Evolutionary conservation across 2,329 filamentous ascomycete species (phyloP), one percentile per base, ranked within the genome.

Genomic region (Clarireedia sp.): DNA sequence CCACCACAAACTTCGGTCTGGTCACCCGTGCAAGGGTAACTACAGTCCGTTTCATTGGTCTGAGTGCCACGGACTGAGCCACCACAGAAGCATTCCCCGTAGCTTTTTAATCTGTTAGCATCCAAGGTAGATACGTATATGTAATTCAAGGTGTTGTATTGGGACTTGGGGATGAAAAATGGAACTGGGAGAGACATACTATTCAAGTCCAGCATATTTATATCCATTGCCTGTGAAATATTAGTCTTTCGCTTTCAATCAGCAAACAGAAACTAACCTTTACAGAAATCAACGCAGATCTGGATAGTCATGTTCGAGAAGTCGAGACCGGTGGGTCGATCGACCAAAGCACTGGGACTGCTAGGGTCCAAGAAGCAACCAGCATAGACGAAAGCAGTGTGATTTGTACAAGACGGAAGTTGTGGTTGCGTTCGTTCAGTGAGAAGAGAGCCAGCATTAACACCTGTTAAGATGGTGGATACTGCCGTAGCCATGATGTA

Each of bases 281-380:
- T 72, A 56, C 70, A 72, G 46, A 68, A 69, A 51, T 68, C 65
- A 51, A 66, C 65, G 60, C 70, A 72, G 17, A 56, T 63, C 60
- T 70, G 65, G 4, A 71, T 63, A 0, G 70, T 72, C 60, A 70
- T 69, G 36, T 67, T 69, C 52, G 62, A 55, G 26, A 59, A 63
- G 17, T 66, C 58, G 5, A 69, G 56, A 26, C 62, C 61, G 23
- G 63, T 61, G 23, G 63, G 60, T 46, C 49, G 54, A 49, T 66
- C 70, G 10, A 66, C 61, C 5, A 71, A 62, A 46, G 68, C 59
- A 9, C 63, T 57, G 33, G 68, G 59, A 47, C 51, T 57, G 36
- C 64, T 61, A 17, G 59, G 57, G 50, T 70, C 68, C 17, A 50
- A 7, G 52, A 64, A 72, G 57, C 70, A 72, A 44, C 69, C 70